These are phyloP conservation scores for Lagerstroemia speciosa DNA, from an alignment of 345 rosid species.

Conservation along the genomic window DNA sequence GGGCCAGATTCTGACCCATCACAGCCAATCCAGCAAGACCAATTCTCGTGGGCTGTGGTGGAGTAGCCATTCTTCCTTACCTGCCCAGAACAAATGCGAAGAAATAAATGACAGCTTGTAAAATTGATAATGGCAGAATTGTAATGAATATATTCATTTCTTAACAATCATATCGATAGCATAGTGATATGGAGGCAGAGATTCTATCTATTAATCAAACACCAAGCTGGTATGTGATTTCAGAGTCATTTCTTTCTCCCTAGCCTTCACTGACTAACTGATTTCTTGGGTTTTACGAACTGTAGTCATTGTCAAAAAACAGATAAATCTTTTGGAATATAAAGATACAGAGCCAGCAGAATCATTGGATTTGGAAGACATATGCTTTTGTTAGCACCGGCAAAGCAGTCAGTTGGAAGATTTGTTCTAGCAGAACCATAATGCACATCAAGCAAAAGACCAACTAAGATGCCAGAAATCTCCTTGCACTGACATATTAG, in stretches of 20 bases:
- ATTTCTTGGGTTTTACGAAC: not conserved
- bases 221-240: not conserved
- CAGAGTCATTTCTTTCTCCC: not conserved
- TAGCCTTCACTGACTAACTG: not conserved
- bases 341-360: not conserved
- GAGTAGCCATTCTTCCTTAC: slow-evolving; percentile 52
- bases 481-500: not conserved
- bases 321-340: not conserved
- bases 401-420: not conserved
- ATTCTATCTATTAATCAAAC: not conserved
- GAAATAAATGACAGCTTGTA: slow-evolving; percentile 9
- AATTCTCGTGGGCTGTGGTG: slow-evolving; percentile 50
- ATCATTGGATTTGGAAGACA: not conserved
- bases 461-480: not conserved
- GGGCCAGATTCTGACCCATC: slow-evolving; percentile 96
- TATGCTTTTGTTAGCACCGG: not conserved
- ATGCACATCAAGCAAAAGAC: not conserved
- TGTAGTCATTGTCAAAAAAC: not conserved
- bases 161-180: not conserved
- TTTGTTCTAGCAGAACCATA: not conserved
- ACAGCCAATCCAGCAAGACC: slow-evolving; percentile 96
- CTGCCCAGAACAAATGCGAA: slow-evolving; percentile 6
- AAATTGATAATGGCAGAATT: not conserved
- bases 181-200: not conserved
- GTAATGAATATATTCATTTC: not conserved